A percentile compares a stretch with the other conserved stretches of the same genome.
Conservation (phyloP, 306 rosid species). For the Prunus davidiana region DNA sequence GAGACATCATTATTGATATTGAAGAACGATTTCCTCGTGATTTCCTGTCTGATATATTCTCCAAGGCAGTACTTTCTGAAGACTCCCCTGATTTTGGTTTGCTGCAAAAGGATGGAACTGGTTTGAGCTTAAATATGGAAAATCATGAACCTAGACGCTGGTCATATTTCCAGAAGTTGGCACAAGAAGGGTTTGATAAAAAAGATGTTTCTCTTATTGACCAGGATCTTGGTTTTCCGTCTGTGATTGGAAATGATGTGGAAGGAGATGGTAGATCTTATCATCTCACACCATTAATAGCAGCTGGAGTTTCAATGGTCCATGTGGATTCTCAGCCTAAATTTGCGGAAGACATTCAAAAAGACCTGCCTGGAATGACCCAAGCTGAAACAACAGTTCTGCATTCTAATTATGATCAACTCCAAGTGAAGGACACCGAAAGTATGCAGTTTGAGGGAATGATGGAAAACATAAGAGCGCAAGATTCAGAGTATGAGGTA, state of each 20-base stretch:
- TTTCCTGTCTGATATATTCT: constrained; percentile 81
- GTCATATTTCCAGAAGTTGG: constrained; percentile 87
- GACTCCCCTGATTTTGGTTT: constrained; percentile 48
- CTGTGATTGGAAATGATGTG: constrained; percentile 38
- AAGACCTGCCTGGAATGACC: constrained; percentile 40
- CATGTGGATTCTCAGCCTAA: constrained; percentile 41
- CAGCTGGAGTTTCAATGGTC: constrained; percentile 36
- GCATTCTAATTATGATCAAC: constrained; percentile 44
- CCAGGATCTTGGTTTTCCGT: constrained; percentile 62
- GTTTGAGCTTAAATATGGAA: constrained; percentile 73
- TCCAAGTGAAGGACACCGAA: constrained; percentile 52
- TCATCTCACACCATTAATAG: constrained; percentile 39
- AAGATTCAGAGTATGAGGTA: constrained; percentile 72
- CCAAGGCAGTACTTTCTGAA: constrained; percentile 70
- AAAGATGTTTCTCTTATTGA: constrained; percentile 67
- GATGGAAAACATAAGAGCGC: constrained; percentile 54
- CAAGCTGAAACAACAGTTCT: constrained; percentile 33
- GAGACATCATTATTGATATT: constrained; percentile 76
- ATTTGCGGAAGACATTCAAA: constrained; percentile 43
- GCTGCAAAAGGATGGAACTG: constrained; percentile 72
- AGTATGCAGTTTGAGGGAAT: constrained; percentile 49
- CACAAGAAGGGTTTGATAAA: constrained; percentile 65
- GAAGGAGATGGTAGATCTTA: constrained; percentile 41
- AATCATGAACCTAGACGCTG: constrained; percentile 78
- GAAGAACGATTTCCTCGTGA: constrained; percentile 87